These are phyloP conservation scores for Gossypioides kirkii DNA, from an alignment of 345 rosid species.

Conservation along the genomic window DNA sequence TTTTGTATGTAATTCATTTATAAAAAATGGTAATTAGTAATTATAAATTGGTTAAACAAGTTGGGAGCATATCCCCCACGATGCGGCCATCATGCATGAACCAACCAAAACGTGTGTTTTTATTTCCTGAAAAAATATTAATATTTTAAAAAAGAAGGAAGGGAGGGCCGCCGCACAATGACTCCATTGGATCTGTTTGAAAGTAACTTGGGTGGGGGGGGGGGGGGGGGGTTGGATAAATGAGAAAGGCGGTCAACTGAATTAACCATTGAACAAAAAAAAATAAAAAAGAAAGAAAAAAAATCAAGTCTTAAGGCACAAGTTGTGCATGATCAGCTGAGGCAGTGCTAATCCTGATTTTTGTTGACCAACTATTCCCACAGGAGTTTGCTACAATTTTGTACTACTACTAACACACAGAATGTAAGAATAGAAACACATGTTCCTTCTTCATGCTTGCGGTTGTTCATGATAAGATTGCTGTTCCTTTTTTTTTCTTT, in stretches of 20 bases:
- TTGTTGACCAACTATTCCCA: not conserved
- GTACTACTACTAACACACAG: not conserved
- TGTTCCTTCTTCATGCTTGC: not conserved
- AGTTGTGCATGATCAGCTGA: not conserved
- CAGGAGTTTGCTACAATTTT: not conserved
- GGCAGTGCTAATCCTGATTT: not conserved
- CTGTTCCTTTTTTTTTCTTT: not conserved
- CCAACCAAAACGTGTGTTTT: not conserved
- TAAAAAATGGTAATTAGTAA: too few species aligned
- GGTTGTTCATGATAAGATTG: not conserved
- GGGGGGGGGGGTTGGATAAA: not conserved
- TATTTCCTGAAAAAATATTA: not conserved
- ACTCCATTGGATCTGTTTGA: not conserved
- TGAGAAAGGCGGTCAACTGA: not conserved
- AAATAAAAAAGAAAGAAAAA: too few species aligned
- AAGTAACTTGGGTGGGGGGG: too few species aligned
- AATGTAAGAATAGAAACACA: not conserved
- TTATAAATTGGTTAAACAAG: not conserved
- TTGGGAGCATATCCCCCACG: constrained; percentile 7
- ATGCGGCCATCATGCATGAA: constrained; percentile 3
- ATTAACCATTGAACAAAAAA: not conserved
- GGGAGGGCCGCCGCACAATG: not conserved
- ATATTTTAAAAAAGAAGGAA: not conserved
- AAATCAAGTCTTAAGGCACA: not conserved
- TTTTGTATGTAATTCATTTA: too few species aligned